Conservation (phyloP, 306 rosid genomes). For the Acacia melanoxylon region DNA sequence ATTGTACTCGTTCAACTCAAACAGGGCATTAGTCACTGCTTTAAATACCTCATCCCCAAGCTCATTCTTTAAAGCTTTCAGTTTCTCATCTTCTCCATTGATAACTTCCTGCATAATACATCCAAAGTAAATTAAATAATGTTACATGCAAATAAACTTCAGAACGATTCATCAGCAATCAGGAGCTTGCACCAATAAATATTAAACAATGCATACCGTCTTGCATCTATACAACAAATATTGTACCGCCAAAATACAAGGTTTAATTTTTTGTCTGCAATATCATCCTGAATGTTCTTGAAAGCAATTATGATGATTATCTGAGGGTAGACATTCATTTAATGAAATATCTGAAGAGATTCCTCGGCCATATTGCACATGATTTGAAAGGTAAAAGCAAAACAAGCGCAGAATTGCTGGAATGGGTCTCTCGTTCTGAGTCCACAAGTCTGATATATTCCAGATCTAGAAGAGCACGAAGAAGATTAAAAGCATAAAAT, state of each 20-base stretch:
- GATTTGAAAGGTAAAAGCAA: background rate
- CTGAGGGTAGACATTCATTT: background rate
- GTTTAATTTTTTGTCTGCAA: background rate
- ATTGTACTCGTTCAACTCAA: constrained; percentile 71
- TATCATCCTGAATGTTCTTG: background rate
- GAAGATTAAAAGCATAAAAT: background rate
- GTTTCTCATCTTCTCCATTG: constrained; percentile 63
- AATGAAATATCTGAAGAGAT: background rate
- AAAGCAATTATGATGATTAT: background rate
- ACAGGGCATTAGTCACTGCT: constrained; percentile 58
- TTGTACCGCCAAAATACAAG: background rate
- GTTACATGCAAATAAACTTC: background rate
- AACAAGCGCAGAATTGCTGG: background rate
- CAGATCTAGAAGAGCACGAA: background rate
- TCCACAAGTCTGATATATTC: background rate
- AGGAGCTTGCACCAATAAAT: background rate
- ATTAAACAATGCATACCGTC: background rate
- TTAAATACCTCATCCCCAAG: constrained; percentile 49
- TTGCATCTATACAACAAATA: background rate
- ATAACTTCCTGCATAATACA: constrained; percentile 53
- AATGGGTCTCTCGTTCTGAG: background rate
- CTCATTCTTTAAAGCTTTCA: constrained; percentile 58
- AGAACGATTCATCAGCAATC: background rate
- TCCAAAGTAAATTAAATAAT: constrained; percentile 1
- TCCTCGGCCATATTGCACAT: background rate